Percentiles rank a stretch among this genome's conserved stretches.
Conservation (phyloP, 2,329 filamentous ascomycete genomes). For the Trichoderma aggressivum region DNA sequence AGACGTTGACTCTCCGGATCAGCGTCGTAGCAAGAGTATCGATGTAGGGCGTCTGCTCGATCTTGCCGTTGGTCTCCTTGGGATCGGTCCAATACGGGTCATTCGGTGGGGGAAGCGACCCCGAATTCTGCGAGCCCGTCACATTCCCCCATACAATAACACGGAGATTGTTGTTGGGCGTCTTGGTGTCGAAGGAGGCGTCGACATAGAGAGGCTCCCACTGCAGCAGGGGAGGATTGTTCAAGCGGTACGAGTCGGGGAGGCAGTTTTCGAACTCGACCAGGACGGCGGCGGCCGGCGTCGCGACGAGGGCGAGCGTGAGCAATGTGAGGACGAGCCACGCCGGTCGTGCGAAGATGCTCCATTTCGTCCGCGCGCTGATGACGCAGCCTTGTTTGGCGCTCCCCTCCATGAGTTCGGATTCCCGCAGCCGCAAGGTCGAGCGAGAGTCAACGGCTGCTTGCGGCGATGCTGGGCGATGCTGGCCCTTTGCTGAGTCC, state of each 20-base stretch:
- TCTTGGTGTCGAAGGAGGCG: constrained; percentile 65
- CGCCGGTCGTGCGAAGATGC: constrained; percentile 18
- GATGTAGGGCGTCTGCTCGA: constrained; percentile 56
- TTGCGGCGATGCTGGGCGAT: neutral
- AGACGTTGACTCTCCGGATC: constrained; percentile 65
- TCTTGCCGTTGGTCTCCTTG: constrained; percentile 68
- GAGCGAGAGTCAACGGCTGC: neutral
- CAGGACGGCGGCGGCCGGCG: constrained; percentile 58
- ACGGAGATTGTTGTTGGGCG: constrained; percentile 62
- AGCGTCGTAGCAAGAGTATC: constrained; percentile 66
- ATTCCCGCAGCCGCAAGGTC: neutral
- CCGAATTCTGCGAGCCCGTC: constrained; percentile 61
- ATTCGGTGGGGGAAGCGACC: constrained; percentile 57
- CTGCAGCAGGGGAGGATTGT: constrained; percentile 63
- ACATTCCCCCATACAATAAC: constrained; percentile 91
- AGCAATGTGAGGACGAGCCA: constrained; percentile 39
- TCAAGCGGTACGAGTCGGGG: constrained; percentile 54
- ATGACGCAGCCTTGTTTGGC: constrained; percentile 1
- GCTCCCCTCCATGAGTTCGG: constrained; percentile 3
- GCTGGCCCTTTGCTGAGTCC: neutral
- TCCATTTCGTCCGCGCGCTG: constrained; percentile 7
- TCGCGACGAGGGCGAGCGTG: constrained; percentile 33
- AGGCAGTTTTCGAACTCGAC: constrained; percentile 86
- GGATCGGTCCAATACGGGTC: constrained; percentile 61
- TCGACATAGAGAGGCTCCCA: constrained; percentile 74